Evolutionary conservation across 495 filamentous ascomycete genomes (phyloP).

Genomic region (Pyrenula massariospora): DNA sequence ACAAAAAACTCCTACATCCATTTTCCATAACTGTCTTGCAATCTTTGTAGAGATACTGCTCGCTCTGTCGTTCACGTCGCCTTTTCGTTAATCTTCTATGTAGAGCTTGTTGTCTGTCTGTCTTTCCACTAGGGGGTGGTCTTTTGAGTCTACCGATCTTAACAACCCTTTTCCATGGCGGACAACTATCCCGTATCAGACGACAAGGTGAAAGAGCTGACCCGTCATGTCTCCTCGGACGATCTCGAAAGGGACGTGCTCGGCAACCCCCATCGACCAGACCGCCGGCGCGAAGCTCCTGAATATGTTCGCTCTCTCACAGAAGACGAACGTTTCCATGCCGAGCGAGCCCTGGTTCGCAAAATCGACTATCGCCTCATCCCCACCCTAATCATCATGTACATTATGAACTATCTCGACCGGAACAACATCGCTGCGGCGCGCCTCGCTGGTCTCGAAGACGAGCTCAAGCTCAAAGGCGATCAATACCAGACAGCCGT

Average conservation of each 20-base stretch:
- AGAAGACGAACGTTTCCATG: conserved; percentile 31
- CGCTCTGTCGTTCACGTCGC: too few species aligned
- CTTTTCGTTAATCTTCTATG: too few species aligned
- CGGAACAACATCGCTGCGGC: conserved; percentile 48
- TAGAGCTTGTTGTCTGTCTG: too few species aligned
- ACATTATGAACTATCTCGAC: conserved; percentile 76
- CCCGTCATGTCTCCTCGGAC: not conserved
- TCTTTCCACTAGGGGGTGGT: too few species aligned
- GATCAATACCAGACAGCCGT: conserved; percentile 48
- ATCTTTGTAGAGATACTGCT: too few species aligned
- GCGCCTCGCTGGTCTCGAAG: conserved; percentile 37
- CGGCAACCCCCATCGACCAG: not conserved
- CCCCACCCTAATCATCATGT: conserved; percentile 58
- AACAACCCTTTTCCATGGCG: too few species aligned
- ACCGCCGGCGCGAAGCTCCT: conserved; percentile 23
- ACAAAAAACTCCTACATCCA: too few species aligned
- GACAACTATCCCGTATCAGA: not conserved
- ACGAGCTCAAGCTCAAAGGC: conserved; percentile 32
- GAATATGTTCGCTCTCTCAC: conserved; percentile 37
- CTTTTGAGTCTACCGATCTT: too few species aligned
- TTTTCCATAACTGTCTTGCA: too few species aligned
- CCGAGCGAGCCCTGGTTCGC: conserved; percentile 39
- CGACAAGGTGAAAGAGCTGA: not conserved
- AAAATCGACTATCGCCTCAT: conserved; percentile 54
- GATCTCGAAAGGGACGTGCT: not conserved